Evolutionary conservation across 2,329 filamentous ascomycete species (phyloP), one percentile per base, ranked within the genome.

Genomic region (Calonectria leucothoes): DNA sequence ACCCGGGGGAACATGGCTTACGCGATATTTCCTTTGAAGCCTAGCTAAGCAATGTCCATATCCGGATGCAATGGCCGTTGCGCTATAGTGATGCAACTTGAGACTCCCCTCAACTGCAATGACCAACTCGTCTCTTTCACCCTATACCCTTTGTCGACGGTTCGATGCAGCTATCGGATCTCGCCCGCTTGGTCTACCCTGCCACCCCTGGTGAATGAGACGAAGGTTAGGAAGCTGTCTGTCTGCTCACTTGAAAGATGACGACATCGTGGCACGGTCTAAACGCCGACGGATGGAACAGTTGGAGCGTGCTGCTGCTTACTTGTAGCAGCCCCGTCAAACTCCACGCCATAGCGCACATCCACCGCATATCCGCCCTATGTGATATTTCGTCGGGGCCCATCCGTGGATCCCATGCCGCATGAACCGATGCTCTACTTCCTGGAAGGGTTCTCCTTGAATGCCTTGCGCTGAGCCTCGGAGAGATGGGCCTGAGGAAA

Each of bases 331-430:
- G 39, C 17, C 11, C 39, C 15, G 37, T 39, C 37, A 20, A 20
- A 20, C 39, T 45, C 81, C 75, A 20, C 82, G 76, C 83, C 83
- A 84, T 17, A 85, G 74, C 11, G 81, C 76, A 66, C 84, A 86
- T 12, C 84, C 86, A 33, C 82, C 81, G 70, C 76, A 66, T 84
- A 86, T 12, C 84, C 86, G 33, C 82, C 81, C 70, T 87, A 87
- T 72, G 87, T 86, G 77, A 85, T 77, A 72, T 87, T 85, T 7
- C 86, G n/a, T n/a, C n/a, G n/a, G 78, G 8, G 84, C 83, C 80
- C 78, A 81, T n/a, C 76, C 65, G 84, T 85, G 87, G 31, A 86
- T 79, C 0, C 86, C 85, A 39, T 39, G 12, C 55, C 55, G 20
- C 39, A 20, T 45, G 42, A 23, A 2, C 42, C 42, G 42, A 10